Conservation (phyloP, 2,329 filamentous ascomycete genomes). For the Raffaelea ambrosiae region DNA sequence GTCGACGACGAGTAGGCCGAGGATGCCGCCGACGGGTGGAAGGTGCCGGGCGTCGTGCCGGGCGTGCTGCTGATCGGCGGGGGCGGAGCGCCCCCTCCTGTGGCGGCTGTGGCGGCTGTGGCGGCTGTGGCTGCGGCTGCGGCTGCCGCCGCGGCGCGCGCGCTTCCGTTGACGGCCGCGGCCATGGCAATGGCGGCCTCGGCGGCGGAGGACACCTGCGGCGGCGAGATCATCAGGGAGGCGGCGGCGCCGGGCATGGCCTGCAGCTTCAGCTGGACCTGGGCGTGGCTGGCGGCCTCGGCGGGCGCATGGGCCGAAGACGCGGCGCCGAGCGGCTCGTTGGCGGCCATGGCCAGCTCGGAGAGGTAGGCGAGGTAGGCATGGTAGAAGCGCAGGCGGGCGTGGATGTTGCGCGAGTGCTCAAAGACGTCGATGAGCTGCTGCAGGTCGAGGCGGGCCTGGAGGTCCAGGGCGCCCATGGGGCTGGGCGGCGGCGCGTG, state of each 20-base stretch:
- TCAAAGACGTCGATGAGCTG: slow-evolving; percentile 5
- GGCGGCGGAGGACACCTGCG: slow-evolving; percentile 1
- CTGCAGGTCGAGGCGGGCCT: slow-evolving; percentile 3
- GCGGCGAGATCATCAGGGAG: not conserved
- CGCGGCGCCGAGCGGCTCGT: not conserved
- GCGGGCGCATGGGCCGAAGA: not conserved
- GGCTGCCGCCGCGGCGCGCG: not conserved
- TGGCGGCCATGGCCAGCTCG: not conserved
- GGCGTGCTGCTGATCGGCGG: not conserved
- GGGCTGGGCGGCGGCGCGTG: not conserved
- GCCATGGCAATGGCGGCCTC: slow-evolving; percentile 1
- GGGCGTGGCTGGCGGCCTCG: not conserved
- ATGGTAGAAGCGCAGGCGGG: slow-evolving; percentile 6
- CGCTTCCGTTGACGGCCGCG: not conserved
- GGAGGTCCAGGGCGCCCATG: not conserved
- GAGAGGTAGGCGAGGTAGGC: slow-evolving; percentile 8
- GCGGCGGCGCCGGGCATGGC: not conserved
- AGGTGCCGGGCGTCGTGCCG: no score
- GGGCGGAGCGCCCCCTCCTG: not conserved
- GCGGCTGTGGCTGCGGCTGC: not conserved
- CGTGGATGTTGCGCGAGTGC: slow-evolving; percentile 5
- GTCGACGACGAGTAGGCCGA: not conserved
- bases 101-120: not conserved
- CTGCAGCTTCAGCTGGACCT: not conserved
- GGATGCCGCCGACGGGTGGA: not conserved